Conservation (phyloP, 2,329 filamentous ascomycete genomes). For the Xylaria sp. region DNA sequence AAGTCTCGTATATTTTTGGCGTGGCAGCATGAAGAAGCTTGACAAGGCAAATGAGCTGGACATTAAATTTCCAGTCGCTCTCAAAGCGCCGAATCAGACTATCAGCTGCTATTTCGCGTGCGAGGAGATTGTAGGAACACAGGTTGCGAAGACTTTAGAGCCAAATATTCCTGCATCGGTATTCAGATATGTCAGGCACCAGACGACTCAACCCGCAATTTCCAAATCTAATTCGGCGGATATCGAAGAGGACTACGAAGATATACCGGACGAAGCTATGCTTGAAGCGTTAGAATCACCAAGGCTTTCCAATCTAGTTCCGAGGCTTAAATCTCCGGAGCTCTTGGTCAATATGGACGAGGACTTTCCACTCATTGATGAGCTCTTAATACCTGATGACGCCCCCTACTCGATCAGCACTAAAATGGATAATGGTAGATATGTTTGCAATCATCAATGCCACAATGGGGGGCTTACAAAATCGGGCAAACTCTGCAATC, state of each 20-base stretch:
- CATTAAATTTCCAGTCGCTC: conserved; percentile 66
- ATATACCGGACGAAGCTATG: conserved; percentile 57
- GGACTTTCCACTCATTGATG: conserved; percentile 63
- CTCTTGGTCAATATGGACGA: conserved; percentile 50
- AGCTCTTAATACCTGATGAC: conserved; percentile 52
- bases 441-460: conserved; percentile 78
- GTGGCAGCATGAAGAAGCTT: conserved; percentile 71
- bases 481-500: conserved; percentile 67
- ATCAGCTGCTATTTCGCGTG: conserved; percentile 80
- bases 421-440: conserved; percentile 74
- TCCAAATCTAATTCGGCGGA: conserved; percentile 14
- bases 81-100: conserved; percentile 64
- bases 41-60: conserved; percentile 66
- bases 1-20: conserved; percentile 73
- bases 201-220: background rate
- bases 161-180: conserved; percentile 49
- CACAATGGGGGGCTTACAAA: conserved; percentile 52
- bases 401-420: conserved; percentile 47
- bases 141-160: conserved; percentile 47
- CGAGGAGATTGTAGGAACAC: conserved; percentile 80
- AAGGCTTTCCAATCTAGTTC: conserved; percentile 37
- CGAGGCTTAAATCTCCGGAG: conserved; percentile 32
- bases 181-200: conserved; percentile 41
- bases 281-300: conserved; percentile 48
- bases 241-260: conserved; percentile 47